Evolutionary conservation across 108 stramenopile species (phyloP).

Genomic region (Seminavis robusta): DNA sequence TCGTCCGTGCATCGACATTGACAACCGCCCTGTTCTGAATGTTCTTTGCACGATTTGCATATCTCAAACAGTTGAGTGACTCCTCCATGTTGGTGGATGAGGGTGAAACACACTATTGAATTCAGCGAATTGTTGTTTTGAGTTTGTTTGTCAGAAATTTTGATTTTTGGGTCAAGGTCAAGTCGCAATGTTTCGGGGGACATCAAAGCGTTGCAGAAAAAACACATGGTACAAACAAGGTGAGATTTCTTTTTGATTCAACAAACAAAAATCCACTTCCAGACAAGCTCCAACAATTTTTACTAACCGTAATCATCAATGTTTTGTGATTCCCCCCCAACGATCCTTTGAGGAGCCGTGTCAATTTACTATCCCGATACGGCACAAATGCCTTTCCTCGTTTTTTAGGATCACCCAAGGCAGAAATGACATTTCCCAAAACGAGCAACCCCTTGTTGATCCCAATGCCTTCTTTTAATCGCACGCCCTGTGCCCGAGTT

Average conservation of each 20-base stretch:
- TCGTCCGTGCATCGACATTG: constrained; percentile 62
- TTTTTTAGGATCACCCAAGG: constrained; percentile 74
- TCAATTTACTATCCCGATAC: constrained; percentile 94
- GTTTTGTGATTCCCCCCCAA: constrained; percentile 97
- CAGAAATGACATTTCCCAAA: constrained; percentile 96
- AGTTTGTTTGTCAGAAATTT: too few relatives aligned
- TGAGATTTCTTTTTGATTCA: too few relatives aligned
- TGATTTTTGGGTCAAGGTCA: too few relatives aligned
- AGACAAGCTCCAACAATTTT: too few relatives aligned
- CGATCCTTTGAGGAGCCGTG: constrained; percentile 81
- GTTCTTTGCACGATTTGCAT: constrained; percentile 96
- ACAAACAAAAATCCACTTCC: too few relatives aligned
- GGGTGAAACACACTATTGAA: constrained; percentile 85
- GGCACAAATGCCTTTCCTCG: constrained; percentile 82
- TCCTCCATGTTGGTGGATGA: constrained; percentile 83
- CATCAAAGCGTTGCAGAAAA: too few relatives aligned
- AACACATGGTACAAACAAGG: too few relatives aligned
- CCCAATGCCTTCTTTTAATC: constrained; percentile 94
- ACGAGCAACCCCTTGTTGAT: constrained; percentile 96
- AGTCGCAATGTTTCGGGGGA: too few relatives aligned
- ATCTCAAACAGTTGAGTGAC: constrained; percentile 92
- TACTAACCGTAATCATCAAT: constrained; percentile 98
- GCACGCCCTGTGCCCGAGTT: constrained; percentile 71
- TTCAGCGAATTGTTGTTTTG: too few relatives aligned
- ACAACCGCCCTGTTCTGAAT: constrained; percentile 89